A percentile compares a stretch with the other conserved stretches of the same genome.
Evolutionary conservation across 2,329 filamentous ascomycete genomes (phyloP).

Genomic region (Huntiella abstrusa): DNA sequence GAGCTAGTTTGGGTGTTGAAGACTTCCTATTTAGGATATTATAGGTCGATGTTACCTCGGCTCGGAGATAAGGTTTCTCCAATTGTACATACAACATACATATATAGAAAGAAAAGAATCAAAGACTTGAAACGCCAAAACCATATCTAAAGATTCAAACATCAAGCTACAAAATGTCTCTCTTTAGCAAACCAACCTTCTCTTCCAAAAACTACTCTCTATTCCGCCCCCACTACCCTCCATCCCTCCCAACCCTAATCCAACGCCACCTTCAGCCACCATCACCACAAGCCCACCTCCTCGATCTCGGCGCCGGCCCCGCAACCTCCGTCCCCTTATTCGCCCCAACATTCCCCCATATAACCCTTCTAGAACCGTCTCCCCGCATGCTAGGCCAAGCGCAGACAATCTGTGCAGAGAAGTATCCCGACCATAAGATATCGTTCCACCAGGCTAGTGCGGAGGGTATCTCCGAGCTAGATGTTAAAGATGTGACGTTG

Average conservation of each 20-base stretch:
- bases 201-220: slow-evolving; percentile 38
- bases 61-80: neutral
- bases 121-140: neutral
- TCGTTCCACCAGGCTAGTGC: slow-evolving; percentile 30
- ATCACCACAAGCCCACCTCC: slow-evolving; percentile 14
- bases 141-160: neutral
- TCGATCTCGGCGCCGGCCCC: slow-evolving; percentile 48
- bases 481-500: slow-evolving; percentile 28
- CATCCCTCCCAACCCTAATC: slow-evolving; percentile 32
- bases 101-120: neutral
- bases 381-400: slow-evolving; percentile 37
- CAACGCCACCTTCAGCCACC: slow-evolving; percentile 30
- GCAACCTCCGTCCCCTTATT: slow-evolving; percentile 37
- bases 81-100: neutral
- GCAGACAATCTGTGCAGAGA: slow-evolving; percentile 15
- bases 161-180: slow-evolving; percentile 12
- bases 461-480: slow-evolving; percentile 28
- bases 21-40: too few relatives aligned
- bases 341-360: slow-evolving; percentile 29
- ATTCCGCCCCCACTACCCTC: slow-evolving; percentile 40
- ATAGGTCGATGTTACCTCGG: neutral
- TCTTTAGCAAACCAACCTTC: slow-evolving; percentile 33
- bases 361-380: slow-evolving; percentile 38
- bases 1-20: neutral
- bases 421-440: slow-evolving; percentile 13